Evolutionary conservation across 768 basidiomycete species (phyloP), one percentile per base, ranked within the genome.

Genomic region (Psilocybe subaeruginosa): DNA sequence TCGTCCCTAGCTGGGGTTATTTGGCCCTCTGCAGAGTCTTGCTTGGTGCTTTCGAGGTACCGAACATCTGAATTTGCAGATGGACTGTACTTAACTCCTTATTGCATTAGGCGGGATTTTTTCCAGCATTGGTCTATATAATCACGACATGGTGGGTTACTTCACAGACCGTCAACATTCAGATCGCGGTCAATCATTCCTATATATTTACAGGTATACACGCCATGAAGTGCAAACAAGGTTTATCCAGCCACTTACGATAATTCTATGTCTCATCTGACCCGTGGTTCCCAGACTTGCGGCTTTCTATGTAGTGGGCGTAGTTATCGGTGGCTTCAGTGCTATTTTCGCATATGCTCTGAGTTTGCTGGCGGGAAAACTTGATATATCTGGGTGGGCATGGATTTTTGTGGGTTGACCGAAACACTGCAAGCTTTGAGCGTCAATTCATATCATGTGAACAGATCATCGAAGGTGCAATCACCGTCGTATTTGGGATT

Each of bases 151-250:
- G 83, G 83, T 82, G 56, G 5, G 29, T 47, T 37, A 17, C 7
- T 52, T 41, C 35, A 50, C 19, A 53, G 29, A 45, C 30, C 23
- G 55, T 29, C 19, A 46, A 30, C 41, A 14, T 43, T 45, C 30
- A 46, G 45, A 29, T 48, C 9, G 8, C 19, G 1, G 4, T 7
- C 50, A 29, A 49, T 19, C 29, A 17, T 12, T 53, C n/a, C 30
- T 39, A 29, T 29, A 30, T 46, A 16, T 51, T 12, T 37, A 23
- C 58, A 82, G 82, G 83, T 84, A 83, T 68, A 79, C 72, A 16
- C 78, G 81, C 31, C 77, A 82, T 54, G 82, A 85, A 75, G 79
- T 82, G 12, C 83, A 84, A 64, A 80, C 75, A 66, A 72, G 83
- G 83, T 78, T 41, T 35, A 70, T 69, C 48, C 41, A 37, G 54